These are phyloP conservation scores for Cyathus striatus DNA, from an alignment of 768 basidiomycete genomes.

Conservation along the genomic window DNA sequence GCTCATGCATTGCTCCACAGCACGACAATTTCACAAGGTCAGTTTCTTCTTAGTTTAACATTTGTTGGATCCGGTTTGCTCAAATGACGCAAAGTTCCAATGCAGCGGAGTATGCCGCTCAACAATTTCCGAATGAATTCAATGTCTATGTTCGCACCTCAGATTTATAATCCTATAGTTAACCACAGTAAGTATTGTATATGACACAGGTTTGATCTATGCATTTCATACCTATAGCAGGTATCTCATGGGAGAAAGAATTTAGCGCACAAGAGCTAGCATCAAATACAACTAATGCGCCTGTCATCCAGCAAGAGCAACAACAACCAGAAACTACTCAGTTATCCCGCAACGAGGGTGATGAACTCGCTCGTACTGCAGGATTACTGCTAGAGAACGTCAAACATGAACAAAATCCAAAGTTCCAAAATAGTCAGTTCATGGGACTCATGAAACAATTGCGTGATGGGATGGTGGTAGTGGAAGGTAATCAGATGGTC, in stretches of 20 bases:
- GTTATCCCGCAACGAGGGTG: constrained; percentile 33
- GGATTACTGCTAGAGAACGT: constrained; percentile 75
- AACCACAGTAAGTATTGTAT: constrained; percentile 35
- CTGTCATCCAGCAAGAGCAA: constrained; percentile 14
- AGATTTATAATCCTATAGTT: constrained; percentile 22
- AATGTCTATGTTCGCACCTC: constrained; percentile 28
- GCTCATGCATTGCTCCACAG: constrained; percentile 5
- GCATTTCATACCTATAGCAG: constrained; percentile 21
- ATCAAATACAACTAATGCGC: constrained; percentile 16
- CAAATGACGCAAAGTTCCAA: constrained; percentile 18
- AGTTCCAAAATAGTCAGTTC: constrained; percentile 83
- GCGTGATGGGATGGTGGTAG: constrained; percentile 70
- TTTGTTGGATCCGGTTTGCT: not conserved
- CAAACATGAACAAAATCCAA: constrained; percentile 69
- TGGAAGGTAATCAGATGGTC: constrained; percentile 78
- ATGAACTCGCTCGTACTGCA: constrained; percentile 79
- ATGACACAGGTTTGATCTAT: not conserved
- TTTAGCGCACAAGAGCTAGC: constrained; percentile 54
- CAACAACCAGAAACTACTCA: constrained; percentile 12
- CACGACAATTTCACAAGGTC: constrained; percentile 14
- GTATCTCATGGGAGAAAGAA: constrained; percentile 58
- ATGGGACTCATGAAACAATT: constrained; percentile 83
- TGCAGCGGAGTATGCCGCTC: constrained; percentile 35
- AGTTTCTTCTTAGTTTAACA: not conserved
- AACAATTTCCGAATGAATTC: constrained; percentile 31